A percentile compares a stretch with the other conserved stretches of the same genome.
Evolutionary conservation across 2,329 filamentous ascomycete genomes (phyloP).

Genomic region (Neophaeococcomyces aloes): DNA sequence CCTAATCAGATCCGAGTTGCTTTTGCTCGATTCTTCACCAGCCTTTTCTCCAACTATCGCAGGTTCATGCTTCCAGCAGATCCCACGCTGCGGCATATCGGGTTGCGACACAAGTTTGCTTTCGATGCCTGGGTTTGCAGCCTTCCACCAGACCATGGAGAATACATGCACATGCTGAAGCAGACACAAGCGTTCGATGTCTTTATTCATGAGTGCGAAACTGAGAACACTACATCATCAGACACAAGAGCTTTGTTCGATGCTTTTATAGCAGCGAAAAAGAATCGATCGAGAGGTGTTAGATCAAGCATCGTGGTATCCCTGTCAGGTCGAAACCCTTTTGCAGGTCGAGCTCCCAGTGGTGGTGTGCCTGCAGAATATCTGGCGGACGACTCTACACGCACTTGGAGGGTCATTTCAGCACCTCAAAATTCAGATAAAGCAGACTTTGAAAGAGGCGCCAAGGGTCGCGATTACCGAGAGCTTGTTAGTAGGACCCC

Average conservation of each 20-base stretch:
- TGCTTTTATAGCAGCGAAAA: slow-evolving; percentile 7
- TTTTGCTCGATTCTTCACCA: slow-evolving; percentile 59
- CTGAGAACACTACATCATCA: slow-evolving; percentile 27
- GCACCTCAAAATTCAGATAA: slow-evolving; percentile 45
- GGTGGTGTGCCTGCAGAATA: slow-evolving; percentile 39
- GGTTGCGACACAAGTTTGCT: slow-evolving; percentile 53
- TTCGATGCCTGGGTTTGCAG: slow-evolving; percentile 56
- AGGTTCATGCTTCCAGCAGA: slow-evolving; percentile 50
- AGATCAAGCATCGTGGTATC: slow-evolving; percentile 22
- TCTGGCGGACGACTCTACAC: slow-evolving; percentile 52
- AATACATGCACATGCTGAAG: slow-evolving; percentile 52
- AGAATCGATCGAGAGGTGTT: slow-evolving; percentile 4
- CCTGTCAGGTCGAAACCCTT: slow-evolving; percentile 37
- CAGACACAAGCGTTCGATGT: slow-evolving; percentile 58
- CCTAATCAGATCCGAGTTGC: slow-evolving; percentile 57
- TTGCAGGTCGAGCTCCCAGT: slow-evolving; percentile 30
- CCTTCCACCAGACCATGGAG: slow-evolving; percentile 52
- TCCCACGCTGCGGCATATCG: slow-evolving; percentile 52
- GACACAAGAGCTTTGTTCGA: slow-evolving; percentile 13
- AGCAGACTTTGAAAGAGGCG: slow-evolving; percentile 11
- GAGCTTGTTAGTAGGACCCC: slow-evolving; percentile 57
- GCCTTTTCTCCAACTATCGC: slow-evolving; percentile 58
- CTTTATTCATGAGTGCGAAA: slow-evolving; percentile 54
- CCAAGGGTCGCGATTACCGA: slow-evolving; percentile 45
- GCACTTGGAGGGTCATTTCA: slow-evolving; percentile 53